Conservation (phyloP, 306 rosid species). For the Rosa lucieae region DNA sequence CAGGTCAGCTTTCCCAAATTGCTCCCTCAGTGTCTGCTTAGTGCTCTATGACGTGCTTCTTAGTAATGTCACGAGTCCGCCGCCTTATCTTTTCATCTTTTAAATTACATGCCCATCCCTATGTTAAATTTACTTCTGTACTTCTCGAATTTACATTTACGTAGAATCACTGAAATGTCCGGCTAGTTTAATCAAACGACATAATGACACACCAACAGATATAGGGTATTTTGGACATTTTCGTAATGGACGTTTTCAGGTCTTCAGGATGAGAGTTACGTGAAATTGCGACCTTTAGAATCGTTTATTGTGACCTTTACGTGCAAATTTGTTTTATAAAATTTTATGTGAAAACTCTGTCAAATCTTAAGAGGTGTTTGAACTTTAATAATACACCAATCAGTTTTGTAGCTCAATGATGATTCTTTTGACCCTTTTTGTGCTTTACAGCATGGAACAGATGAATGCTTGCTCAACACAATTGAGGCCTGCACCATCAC, state of each 20-base stretch:
- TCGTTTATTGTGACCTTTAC: too few relatives aligned
- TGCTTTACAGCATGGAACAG: slow-evolving; percentile 73
- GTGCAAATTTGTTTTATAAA: background rate
- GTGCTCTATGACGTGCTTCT: too few relatives aligned
- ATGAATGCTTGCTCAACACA: slow-evolving; percentile 80
- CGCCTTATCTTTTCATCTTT: background rate
- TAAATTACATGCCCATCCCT: background rate
- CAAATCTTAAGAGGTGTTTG: background rate
- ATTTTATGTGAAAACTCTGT: background rate
- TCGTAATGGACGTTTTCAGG: too few relatives aligned
- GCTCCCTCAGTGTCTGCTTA: background rate
- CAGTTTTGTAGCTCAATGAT: background rate
- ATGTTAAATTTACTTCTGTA: background rate
- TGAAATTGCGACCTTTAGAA: too few relatives aligned
- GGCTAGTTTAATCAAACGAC: too few relatives aligned
- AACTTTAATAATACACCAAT: too few relatives aligned
- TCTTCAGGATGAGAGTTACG: too few relatives aligned
- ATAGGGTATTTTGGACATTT: too few relatives aligned
- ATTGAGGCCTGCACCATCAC: slow-evolving; percentile 76
- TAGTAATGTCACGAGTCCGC: too few relatives aligned
- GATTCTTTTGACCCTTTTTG: background rate
- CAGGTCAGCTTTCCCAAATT: slow-evolving; percentile 43
- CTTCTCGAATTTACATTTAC: background rate
- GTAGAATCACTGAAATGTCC: too few relatives aligned
- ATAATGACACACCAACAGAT: too few relatives aligned